These are phyloP conservation scores for Monilinia fructigena DNA, from an alignment of 2,329 filamentous ascomycete species.

Conservation along the genomic window DNA sequence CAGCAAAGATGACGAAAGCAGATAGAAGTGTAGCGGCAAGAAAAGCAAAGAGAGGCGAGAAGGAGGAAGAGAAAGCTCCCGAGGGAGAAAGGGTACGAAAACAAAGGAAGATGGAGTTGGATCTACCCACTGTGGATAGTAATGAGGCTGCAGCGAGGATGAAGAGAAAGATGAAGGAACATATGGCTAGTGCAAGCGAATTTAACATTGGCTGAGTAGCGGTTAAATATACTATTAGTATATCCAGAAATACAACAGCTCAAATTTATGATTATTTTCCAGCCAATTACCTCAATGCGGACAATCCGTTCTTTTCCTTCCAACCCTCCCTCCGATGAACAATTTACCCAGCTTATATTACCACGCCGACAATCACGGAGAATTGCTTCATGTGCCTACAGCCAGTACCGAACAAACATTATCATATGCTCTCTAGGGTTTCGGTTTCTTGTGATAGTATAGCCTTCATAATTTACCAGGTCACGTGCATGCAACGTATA, in stretches of 20 bases:
- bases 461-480: too few species aligned
- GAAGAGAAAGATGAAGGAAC: slow-evolving; percentile 60
- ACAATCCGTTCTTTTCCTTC: not conserved
- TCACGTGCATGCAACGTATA: too few species aligned
- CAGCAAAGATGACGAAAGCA: slow-evolving; percentile 45
- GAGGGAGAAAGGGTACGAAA: slow-evolving; percentile 40
- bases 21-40: slow-evolving; percentile 43
- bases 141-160: slow-evolving; percentile 62
- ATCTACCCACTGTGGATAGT: slow-evolving; percentile 47
- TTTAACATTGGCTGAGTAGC: slow-evolving; percentile 62
- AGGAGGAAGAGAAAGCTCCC: slow-evolving; percentile 39
- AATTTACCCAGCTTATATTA: too few species aligned
- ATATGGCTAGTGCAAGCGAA: slow-evolving; percentile 58
- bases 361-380: too few species aligned
- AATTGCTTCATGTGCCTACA: too few species aligned
- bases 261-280: not conserved
- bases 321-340: too few species aligned
- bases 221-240: not conserved
- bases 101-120: slow-evolving; percentile 42
- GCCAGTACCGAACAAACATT: too few species aligned
- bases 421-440: too few species aligned
- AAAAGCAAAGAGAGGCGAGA: slow-evolving; percentile 42
- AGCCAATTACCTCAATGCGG: not conserved
- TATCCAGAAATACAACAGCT: not conserved
- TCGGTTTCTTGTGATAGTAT: too few species aligned